Evolutionary conservation across 1,284 basidiomycete species (phyloP), one percentile per base, ranked within the genome.

Genomic region (Leccinum subfulvum): DNA sequence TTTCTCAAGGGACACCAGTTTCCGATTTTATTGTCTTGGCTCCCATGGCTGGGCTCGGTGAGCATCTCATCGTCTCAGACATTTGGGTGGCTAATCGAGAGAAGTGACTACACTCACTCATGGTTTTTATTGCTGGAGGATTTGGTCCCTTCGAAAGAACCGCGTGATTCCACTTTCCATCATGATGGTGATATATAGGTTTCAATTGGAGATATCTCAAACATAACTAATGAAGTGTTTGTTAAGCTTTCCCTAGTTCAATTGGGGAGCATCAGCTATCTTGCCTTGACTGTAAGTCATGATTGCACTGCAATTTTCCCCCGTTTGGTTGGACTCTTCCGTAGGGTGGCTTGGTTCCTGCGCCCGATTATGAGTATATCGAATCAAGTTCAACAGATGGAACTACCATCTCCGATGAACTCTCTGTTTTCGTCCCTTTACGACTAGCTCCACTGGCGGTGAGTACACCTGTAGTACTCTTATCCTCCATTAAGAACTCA

Each of bases 61-160:
- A 65, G 69, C 28, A 28, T 23, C 7, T 30, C 4, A 18, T n/a
- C 2, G 0, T 3, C 9, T 52, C 4, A 11, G 2, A 47, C 11
- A 2, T 4, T 16, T 28, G 3, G 2, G 3, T 18, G 6, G 26
- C 56, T 67, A 2, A 64, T 23, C 6, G 0, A 61, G 3, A 16
- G 10, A 6, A 73, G 72, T 71, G 16, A 64, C 67, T 1, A 64
- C 59, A 11, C 18, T 69, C 14, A 63, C 63, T 7, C 72, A 73
- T 7, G 58, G 61, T 2, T 73, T 73, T 44, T 44, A 33, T 33
- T 33, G 33, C 33, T 11, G 33, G 10, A 33, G 33, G 33, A 11
- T 33, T 4, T 33, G 33, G 33, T 33, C 33, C 33, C 11, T 33
- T 33, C 33, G 11, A 33, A 51, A 23, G 23, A 0, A 6, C 11